These are phyloP conservation scores for Irpex rosettiformis DNA, from an alignment of 1,284 basidiomycete species.

Conservation along the genomic window DNA sequence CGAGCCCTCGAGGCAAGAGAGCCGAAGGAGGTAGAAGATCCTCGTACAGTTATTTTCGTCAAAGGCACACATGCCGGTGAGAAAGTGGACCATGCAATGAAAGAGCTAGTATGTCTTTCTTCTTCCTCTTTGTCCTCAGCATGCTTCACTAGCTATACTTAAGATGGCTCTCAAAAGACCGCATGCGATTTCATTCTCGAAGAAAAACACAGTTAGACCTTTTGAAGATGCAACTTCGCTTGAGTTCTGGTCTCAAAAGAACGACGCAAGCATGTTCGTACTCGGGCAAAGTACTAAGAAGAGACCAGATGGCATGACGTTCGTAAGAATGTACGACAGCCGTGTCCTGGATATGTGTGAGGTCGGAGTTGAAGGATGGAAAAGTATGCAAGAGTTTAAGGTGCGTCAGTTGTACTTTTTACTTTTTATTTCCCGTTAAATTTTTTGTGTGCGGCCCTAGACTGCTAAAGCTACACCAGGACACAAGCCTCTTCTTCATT, in stretches of 20 bases:
- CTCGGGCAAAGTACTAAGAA: conserved; percentile 95
- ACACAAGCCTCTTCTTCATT: conserved; percentile 93
- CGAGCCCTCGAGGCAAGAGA: conserved; percentile 85
- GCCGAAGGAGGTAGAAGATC: conserved; percentile 88
- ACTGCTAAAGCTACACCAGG: conserved; percentile 87
- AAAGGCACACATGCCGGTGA: conserved; percentile 86
- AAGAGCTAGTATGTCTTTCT: conserved; percentile 71
- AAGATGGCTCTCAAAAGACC: conserved; percentile 93
- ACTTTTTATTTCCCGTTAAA: neutral
- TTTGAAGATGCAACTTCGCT: conserved; percentile 86
- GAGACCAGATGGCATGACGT: conserved; percentile 84
- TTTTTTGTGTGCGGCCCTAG: conserved; percentile 33
- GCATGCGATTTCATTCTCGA: conserved; percentile 87
- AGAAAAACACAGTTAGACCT: conserved; percentile 91
- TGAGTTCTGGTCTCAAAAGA: conserved; percentile 93
- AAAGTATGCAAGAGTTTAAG: conserved; percentile 82
- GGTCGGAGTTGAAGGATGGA: conserved; percentile 81
- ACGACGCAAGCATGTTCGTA: conserved; percentile 91
- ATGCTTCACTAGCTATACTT: neutral
- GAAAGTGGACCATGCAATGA: conserved; percentile 77
- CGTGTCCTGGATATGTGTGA: conserved; percentile 94
- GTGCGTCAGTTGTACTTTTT: conserved; percentile 40
- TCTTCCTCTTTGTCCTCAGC: neutral
- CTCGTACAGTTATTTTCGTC: conserved; percentile 85
- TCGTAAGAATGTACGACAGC: conserved; percentile 87